Percentiles rank a stretch among this genome's conserved stretches.
Evolutionary conservation across 2,329 filamentous ascomycete genomes (phyloP).

Genomic region (Macroventuria anomochaeta): DNA sequence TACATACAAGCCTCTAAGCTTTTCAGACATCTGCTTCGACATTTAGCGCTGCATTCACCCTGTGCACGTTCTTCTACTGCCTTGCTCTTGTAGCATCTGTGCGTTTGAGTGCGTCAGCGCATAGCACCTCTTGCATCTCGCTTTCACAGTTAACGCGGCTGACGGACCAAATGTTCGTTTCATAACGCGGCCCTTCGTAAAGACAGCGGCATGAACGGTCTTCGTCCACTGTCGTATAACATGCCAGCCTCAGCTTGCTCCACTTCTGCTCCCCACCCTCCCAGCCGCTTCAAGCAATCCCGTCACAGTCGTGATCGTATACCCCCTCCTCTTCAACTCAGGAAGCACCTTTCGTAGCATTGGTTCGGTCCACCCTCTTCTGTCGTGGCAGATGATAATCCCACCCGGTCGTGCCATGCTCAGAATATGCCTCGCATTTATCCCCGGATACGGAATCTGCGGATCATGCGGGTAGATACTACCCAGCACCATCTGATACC

Average conservation of each 20-base stretch:
- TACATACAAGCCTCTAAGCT: too few relatives aligned
- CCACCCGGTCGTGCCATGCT: slow-evolving; percentile 79
- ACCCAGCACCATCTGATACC: slow-evolving; percentile 78
- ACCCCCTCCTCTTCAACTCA: slow-evolving; percentile 72
- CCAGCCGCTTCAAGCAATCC: slow-evolving; percentile 25
- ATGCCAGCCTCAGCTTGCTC: not conserved
- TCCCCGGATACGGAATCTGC: slow-evolving; percentile 71
- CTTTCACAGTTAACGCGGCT: too few relatives aligned
- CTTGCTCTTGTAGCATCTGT: too few relatives aligned
- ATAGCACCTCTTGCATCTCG: too few relatives aligned
- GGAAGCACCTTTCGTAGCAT: slow-evolving; percentile 78
- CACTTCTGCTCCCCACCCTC: not conserved
- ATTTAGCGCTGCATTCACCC: too few relatives aligned
- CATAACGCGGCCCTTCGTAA: too few relatives aligned
- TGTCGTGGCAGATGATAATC: slow-evolving; percentile 86
- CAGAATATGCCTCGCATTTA: slow-evolving; percentile 81
- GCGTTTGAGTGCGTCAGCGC: too few relatives aligned
- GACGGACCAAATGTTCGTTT: too few relatives aligned
- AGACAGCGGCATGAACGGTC: too few relatives aligned
- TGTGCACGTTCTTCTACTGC: too few relatives aligned
- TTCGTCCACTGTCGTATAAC: not conserved
- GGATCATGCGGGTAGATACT: slow-evolving; percentile 90
- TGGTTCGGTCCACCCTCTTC: slow-evolving; percentile 79
- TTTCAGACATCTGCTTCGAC: too few relatives aligned
- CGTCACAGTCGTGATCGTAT: slow-evolving; percentile 70